These are phyloP conservation scores for Microthyrium microscopicum DNA, from an alignment of 2,329 filamentous ascomycete species.

Conservation along the genomic window DNA sequence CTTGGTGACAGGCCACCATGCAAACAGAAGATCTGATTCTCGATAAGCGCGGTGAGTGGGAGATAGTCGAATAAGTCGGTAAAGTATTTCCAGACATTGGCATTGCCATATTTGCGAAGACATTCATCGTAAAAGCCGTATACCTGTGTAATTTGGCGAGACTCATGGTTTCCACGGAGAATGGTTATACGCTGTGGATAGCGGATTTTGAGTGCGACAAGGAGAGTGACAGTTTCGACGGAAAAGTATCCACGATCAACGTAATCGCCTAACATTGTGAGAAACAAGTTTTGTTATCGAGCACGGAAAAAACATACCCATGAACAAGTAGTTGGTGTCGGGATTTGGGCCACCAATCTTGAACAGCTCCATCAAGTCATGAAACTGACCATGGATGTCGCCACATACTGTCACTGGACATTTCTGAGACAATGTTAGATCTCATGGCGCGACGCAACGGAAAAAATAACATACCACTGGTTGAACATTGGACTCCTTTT, in stretches of 20 bases:
- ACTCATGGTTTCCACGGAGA: constrained; percentile 80
- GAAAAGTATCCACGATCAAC: constrained; percentile 98
- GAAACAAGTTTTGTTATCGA: neutral
- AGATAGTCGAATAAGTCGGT: constrained; percentile 67
- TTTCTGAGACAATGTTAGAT: constrained; percentile 39
- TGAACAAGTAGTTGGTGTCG: constrained; percentile 98
- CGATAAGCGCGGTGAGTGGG: constrained; percentile 55
- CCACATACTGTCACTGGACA: constrained; percentile 97
- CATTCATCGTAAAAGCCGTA: constrained; percentile 70
- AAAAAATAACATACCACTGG: constrained; percentile 62
- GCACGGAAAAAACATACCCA: constrained; percentile 46
- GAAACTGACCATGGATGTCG: constrained; percentile 98
- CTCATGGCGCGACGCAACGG: neutral
- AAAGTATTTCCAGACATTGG: constrained; percentile 64
- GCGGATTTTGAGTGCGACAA: constrained; percentile 93
- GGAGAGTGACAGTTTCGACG: constrained; percentile 90
- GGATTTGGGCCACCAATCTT: constrained; percentile 96
- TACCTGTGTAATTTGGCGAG: constrained; percentile 60
- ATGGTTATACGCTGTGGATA: constrained; percentile 97
- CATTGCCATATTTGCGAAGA: constrained; percentile 60
- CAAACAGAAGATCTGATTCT: constrained; percentile 57
- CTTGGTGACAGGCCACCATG: constrained; percentile 57
- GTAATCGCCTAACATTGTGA: constrained; percentile 57
- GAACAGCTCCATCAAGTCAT: constrained; percentile 98
- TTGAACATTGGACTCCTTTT: constrained; percentile 97